phyloP scores from a whole-genome alignment of 108 stramenopile genomes.

The Cyclotella atomus region DNA sequence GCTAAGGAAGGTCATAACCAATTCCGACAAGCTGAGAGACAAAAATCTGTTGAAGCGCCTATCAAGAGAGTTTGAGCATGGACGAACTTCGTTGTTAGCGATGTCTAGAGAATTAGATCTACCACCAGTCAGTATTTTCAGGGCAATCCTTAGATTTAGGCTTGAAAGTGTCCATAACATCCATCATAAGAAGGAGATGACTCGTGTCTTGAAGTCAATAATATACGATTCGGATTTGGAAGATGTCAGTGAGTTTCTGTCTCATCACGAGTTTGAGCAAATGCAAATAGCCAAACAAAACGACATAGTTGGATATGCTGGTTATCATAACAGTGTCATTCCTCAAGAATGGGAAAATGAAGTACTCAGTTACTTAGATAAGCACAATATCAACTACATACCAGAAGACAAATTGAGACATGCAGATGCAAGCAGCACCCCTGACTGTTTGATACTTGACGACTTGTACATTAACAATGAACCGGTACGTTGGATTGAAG shows the following conservation, averaged over 20 bases:
- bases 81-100: constrained; percentile 14
- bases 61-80: constrained; percentile 1
- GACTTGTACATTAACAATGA: constrained; percentile 33
- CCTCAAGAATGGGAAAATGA: constrained; percentile 28
- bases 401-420: constrained; percentile 21
- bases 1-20: constrained; percentile 17
- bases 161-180: constrained; percentile 4
- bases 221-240: constrained; percentile 14
- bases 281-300: constrained; percentile 26
- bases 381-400: constrained; percentile 22
- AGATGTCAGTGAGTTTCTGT: constrained; percentile 8
- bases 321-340: not conserved
- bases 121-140: constrained; percentile 40
- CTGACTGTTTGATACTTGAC: constrained; percentile 35
- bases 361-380: constrained; percentile 15
- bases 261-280: constrained; percentile 26
- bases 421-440: constrained; percentile 16
- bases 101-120: constrained; percentile 29
- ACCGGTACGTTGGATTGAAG: constrained; percentile 33
- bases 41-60: constrained; percentile 13
- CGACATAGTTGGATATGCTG: constrained; percentile 29
- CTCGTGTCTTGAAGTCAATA: constrained; percentile 28
- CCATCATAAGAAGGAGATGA: not conserved
- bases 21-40: constrained; percentile 23
- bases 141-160: constrained; percentile 30